Conservation (phyloP, 129 eudicot species). For the Chrysanthemum lavandulifolium region DNA sequence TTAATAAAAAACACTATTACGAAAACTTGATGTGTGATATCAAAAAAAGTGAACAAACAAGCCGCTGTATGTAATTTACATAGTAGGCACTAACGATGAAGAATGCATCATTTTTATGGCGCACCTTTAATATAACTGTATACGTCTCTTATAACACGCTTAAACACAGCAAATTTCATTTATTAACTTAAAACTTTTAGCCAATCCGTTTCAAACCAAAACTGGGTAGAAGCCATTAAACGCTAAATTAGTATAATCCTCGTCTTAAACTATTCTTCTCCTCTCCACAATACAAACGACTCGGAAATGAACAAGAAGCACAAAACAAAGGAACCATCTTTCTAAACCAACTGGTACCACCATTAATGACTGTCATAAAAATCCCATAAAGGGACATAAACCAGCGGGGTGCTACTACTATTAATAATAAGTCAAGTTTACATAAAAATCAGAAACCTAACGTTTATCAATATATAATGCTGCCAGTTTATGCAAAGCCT, state of each 20-base stretch:
- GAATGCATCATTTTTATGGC: too few relatives aligned
- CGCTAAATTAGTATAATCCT: not conserved
- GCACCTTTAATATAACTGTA: too few relatives aligned
- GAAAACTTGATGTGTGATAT: too few relatives aligned
- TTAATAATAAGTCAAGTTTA: constrained; percentile 7
- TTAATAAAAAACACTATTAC: too few relatives aligned
- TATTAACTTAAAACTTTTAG: constrained; percentile 10
- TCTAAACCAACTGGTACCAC: not conserved
- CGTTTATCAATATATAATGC: too few relatives aligned
- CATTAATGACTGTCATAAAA: not conserved
- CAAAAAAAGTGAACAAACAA: too few relatives aligned
- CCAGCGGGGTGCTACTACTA: constrained; percentile 10
- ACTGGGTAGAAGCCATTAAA: not conserved
- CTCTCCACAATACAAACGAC: not conserved
- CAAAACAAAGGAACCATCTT: too few relatives aligned
- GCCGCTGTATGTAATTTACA: too few relatives aligned
- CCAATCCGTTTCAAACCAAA: constrained; percentile 1
- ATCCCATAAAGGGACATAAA: not conserved
- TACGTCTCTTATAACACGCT: too few relatives aligned
- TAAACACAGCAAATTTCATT: not conserved
- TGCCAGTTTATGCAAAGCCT: too few relatives aligned
- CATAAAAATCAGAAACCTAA: not conserved
- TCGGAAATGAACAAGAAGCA: not conserved
- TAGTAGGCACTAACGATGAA: too few relatives aligned
- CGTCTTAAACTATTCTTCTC: not conserved